Evolutionary conservation across 345 rosid species (phyloP).

Genomic region (Eucalyptus albens): DNA sequence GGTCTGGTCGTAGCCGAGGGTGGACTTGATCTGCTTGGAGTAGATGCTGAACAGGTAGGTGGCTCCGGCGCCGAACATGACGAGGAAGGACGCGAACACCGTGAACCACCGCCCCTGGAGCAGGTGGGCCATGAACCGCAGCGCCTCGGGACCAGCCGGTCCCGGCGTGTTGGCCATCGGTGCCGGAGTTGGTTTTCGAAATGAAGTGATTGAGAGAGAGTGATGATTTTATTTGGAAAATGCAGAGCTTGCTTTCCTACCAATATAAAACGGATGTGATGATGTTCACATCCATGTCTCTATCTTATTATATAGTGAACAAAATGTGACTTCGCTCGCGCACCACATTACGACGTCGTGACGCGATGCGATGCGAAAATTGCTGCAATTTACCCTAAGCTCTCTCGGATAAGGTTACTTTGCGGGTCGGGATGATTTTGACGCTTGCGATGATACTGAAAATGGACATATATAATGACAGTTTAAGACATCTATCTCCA

Average conservation of each 20-base stretch:
- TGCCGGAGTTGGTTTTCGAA: background rate
- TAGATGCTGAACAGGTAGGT: conserved; percentile 77
- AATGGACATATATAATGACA: background rate
- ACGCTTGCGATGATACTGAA: background rate
- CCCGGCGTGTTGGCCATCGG: background rate
- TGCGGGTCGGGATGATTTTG: background rate
- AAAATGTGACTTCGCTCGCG: background rate
- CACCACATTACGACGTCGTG: background rate
- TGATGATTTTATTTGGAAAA: background rate
- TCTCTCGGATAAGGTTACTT: background rate
- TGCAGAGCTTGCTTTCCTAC: background rate
- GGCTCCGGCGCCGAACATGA: conserved; percentile 90
- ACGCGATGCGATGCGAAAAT: background rate
- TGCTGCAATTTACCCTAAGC: background rate
- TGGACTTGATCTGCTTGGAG: conserved; percentile 62
- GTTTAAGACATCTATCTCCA: background rate
- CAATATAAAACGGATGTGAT: background rate
- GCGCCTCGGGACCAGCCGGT: background rate
- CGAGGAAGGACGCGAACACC: conserved; percentile 75
- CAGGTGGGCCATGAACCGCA: conserved; percentile 28
- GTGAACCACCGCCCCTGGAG: conserved; percentile 75
- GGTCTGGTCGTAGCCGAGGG: conserved; percentile 74
- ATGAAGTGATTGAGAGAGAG: background rate
- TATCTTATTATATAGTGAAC: background rate
- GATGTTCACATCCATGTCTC: background rate